Evolutionary conservation across 1,284 basidiomycete genomes (phyloP), one percentile per base, ranked within the genome.

Genomic region (Ganoderma sp.): DNA sequence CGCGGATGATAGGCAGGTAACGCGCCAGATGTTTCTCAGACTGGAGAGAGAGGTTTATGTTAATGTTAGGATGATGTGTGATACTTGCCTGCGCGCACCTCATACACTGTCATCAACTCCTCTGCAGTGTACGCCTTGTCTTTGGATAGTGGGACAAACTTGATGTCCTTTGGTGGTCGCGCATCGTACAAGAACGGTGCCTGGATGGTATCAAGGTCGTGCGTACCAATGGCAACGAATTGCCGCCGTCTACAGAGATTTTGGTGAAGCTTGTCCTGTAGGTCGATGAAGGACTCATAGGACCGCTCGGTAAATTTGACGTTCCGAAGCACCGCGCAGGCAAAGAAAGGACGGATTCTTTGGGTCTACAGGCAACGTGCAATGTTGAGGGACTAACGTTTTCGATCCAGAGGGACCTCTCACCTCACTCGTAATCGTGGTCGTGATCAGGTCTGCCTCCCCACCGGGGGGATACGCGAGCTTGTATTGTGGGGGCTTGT

Each of bases 221-320:
- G 98, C 2, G 98, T 99, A 67, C 98, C 98, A 74, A 99, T 98
- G 22, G 98, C 90, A 48, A 98, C 98, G 54, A 99, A 88, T 75
- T 94, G 94, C 67, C 98, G 85, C 73, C 93, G 86, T 65, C 98
- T 86, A 75, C 95, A 97, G 58, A 99, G 87, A 80, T 99, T 99
- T 77, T 97, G 94, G 79, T 99, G 98, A 57, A 99, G 86, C 82
- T 99, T 99, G 80, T 99, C 98, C 81, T 99, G 98, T 22, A 98
- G 84, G 78, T 99, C 98, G 77, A 99, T 98, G 87, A 99, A 99
- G 71, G 94, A 97, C 50, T 94, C 94, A 79, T 99, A 99, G 64
- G 94, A 96, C 67, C 90, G 86, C 50, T 90, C 89, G 28, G 93
- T 96, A 83, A 99, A 97, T 67, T 89, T 89, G 78, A 98, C 83